These are phyloP conservation scores for Erythrophleum fordii DNA, from an alignment of 306 rosid species.

Conservation along the genomic window DNA sequence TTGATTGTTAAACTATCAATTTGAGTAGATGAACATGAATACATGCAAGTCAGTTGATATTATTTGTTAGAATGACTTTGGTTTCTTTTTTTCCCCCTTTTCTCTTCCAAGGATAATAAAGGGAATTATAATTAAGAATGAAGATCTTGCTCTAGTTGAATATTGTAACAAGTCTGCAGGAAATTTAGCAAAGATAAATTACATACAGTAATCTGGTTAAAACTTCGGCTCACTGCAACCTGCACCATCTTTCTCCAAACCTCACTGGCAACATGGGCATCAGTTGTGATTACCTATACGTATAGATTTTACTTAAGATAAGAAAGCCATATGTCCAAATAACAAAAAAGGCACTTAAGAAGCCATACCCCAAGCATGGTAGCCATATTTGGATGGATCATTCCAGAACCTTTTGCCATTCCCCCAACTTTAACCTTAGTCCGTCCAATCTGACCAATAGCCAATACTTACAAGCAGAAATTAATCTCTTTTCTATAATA, in stretches of 20 bases:
- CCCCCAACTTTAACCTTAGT: slow-evolving; percentile 80
- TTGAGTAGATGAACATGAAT: not conserved
- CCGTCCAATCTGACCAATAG: slow-evolving; percentile 70
- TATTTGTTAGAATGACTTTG: not conserved
- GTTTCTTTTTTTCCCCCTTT: no score
- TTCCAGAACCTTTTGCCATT: slow-evolving; percentile 98
- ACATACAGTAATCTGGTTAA: slow-evolving; percentile 94
- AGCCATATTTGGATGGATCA: slow-evolving; percentile 99
- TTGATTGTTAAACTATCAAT: not conserved
- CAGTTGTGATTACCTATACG: slow-evolving; percentile 85
- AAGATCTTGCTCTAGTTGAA: not conserved
- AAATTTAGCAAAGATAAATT: slow-evolving; percentile 21
- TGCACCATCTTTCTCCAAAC: slow-evolving; percentile 92
- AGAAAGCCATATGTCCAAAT: slow-evolving; percentile 23
- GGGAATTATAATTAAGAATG: not conserved
- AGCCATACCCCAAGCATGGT: slow-evolving; percentile 91
- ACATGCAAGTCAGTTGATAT: not conserved
- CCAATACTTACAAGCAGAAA: slow-evolving; percentile 34
- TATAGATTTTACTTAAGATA: slow-evolving; percentile 27
- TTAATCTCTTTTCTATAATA: slow-evolving; percentile 13
- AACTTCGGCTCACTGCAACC: slow-evolving; percentile 86
- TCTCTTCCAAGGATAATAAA: not conserved
- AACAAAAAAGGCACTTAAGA: slow-evolving; percentile 34
- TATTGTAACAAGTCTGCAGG: not conserved
- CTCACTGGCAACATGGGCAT: slow-evolving; percentile 76